Evolutionary conservation across 305 asterid species (phyloP).

Genomic region (Solanum chacoense): DNA sequence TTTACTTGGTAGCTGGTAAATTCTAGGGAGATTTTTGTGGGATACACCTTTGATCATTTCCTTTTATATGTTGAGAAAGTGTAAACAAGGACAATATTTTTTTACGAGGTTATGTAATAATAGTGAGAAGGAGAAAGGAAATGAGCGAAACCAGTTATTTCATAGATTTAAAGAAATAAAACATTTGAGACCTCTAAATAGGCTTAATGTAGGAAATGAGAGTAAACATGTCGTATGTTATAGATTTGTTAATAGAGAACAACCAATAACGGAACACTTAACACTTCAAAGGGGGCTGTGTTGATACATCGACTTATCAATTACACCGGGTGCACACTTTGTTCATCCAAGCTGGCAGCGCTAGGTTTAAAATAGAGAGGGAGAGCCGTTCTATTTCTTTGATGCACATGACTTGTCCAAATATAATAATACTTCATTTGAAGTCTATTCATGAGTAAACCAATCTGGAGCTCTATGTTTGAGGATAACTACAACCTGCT

Average conservation of each 20-base stretch:
- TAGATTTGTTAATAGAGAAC: not conserved
- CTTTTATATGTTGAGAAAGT: not conserved
- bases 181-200: not conserved
- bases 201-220: not conserved
- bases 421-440: not conserved
- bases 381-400: not conserved
- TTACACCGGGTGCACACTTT: not conserved
- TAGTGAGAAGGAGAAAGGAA: not conserved
- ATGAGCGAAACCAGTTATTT: not conserved
- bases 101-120: not conserved
- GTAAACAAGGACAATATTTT: not conserved
- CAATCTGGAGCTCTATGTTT: not conserved
- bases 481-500: not conserved
- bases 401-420: not conserved
- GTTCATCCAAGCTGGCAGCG: not conserved
- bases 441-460: not conserved
- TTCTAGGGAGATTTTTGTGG: not conserved
- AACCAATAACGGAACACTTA: not conserved
- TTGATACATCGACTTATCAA: not conserved
- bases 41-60: not conserved
- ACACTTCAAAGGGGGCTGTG: not conserved
- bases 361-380: not conserved
- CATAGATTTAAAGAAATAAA: not conserved
- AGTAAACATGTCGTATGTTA: not conserved
- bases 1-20: not conserved